Evolutionary conservation across 140 eudicot species (phyloP).

Genomic region (Artemisia princeps): DNA sequence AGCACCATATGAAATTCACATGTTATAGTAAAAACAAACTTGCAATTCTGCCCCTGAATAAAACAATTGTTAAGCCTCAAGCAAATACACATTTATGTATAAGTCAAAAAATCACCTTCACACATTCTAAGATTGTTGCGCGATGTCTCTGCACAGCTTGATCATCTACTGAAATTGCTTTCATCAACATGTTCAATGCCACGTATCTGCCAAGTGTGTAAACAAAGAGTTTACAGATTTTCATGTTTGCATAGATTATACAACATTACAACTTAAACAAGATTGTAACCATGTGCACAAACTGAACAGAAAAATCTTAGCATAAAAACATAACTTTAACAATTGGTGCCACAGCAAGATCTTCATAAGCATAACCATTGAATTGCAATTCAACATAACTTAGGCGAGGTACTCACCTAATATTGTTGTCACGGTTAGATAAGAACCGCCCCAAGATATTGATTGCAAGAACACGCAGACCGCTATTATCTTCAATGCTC

Average conservation of each 20-base stretch:
- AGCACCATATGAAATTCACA: not conserved
- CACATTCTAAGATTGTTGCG: constrained; percentile 89
- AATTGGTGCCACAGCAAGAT: constrained; percentile 14
- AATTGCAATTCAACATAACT: constrained; percentile 10
- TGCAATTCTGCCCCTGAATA: not conserved
- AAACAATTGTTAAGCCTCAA: not conserved
- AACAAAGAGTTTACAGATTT: constrained; percentile 3
- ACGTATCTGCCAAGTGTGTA: constrained; percentile 61
- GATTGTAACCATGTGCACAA: not conserved
- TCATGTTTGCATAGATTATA: constrained; percentile 12
- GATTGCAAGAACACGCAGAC: constrained; percentile 87
- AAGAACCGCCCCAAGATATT: constrained; percentile 89
- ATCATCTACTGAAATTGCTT: constrained; percentile 70
- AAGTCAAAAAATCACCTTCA: constrained; percentile 52
- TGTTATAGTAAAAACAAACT: not conserved
- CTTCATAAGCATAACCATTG: not conserved
- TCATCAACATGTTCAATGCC: constrained; percentile 90
- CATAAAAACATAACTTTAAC: not conserved
- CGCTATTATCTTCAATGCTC: constrained; percentile 86
- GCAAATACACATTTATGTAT: not conserved
- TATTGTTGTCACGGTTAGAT: constrained; percentile 92
- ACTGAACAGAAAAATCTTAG: not conserved
- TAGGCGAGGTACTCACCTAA: constrained; percentile 41
- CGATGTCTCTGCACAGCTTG: constrained; percentile 99
- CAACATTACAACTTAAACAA: constrained; percentile 9